Evolutionary conservation across 2,329 filamentous ascomycete species (phyloP).

Genomic region (Botryotinia narcissicola): DNA sequence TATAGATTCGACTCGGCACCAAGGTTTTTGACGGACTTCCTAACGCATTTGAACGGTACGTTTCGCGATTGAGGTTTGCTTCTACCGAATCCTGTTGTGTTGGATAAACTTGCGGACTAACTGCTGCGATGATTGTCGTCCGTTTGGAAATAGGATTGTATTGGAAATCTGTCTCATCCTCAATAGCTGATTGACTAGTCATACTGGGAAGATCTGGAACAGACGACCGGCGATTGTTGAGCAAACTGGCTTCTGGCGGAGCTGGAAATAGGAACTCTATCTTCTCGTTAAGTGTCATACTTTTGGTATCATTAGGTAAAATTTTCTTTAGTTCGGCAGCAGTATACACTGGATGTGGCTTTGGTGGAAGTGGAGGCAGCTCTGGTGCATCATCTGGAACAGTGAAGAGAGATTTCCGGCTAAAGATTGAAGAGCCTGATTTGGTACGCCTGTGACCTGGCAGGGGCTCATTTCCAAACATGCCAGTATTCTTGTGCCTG

Average conservation of each 20-base stretch:
- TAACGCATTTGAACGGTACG: conserved; percentile 35
- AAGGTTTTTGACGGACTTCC: not conserved
- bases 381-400: conserved; percentile 48
- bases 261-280: conserved; percentile 51
- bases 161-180: conserved; percentile 30
- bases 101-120: conserved; percentile 21
- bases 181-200: conserved; percentile 5
- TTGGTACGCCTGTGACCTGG: conserved; percentile 46
- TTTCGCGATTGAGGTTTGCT: conserved; percentile 10
- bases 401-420: conserved; percentile 47
- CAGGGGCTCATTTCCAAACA: conserved; percentile 48
- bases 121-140: conserved; percentile 32
- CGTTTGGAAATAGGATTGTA: conserved; percentile 33
- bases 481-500: conserved; percentile 42
- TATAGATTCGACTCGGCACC: not conserved
- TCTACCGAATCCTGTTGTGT: conserved; percentile 12
- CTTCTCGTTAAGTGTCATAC: conserved; percentile 59
- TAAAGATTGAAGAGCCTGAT: conserved; percentile 48
- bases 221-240: conserved; percentile 41
- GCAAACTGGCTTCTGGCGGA: conserved; percentile 35
- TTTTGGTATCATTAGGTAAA: conserved; percentile 53
- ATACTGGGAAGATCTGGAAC: conserved; percentile 46
- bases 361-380: conserved; percentile 51
- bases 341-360: conserved; percentile 42
- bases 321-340: conserved; percentile 43